Conservation (phyloP, 2,329 filamentous ascomycete species). For the Xylariaceae sp. region DNA sequence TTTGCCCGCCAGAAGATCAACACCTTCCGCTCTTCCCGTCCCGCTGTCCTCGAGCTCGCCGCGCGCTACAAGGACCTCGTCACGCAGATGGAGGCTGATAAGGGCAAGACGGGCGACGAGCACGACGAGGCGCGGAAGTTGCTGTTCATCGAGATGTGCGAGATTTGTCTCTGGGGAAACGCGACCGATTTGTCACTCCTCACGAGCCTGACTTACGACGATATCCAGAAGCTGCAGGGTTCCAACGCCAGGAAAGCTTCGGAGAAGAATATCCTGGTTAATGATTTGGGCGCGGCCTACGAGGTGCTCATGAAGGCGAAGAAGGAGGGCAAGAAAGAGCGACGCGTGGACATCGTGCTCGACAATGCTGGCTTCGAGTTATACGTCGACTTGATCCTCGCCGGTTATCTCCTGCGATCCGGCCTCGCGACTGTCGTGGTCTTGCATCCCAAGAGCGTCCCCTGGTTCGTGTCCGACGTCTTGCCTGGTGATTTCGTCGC, state of each 20-base stretch:
- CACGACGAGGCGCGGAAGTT: constrained; percentile 65
- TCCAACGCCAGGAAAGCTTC: constrained; percentile 77
- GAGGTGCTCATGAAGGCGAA: constrained; percentile 60
- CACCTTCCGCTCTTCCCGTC: constrained; percentile 86
- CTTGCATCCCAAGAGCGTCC: constrained; percentile 88
- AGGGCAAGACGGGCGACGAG: constrained; percentile 44
- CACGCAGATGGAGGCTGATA: constrained; percentile 54
- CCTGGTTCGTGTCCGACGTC: constrained; percentile 98
- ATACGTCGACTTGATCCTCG: constrained; percentile 88
- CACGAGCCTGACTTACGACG: constrained; percentile 85
- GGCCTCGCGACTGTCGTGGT: constrained; percentile 82
- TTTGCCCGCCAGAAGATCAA: constrained; percentile 86
- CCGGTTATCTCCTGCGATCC: constrained; percentile 79
- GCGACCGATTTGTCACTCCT: constrained; percentile 90
- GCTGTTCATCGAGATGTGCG: constrained; percentile 86
- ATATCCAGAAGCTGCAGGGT: constrained; percentile 94
- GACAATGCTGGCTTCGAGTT: constrained; percentile 98
- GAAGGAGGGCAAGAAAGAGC: constrained; percentile 57
- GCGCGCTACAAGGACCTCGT: constrained; percentile 71
- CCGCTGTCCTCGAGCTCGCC: constrained; percentile 77
- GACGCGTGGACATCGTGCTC: constrained; percentile 86
- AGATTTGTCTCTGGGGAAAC: constrained; percentile 96
- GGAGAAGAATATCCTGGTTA: constrained; percentile 87
- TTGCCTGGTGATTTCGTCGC: constrained; percentile 77
- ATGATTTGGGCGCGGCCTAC: constrained; percentile 74